Evolutionary conservation across 345 rosid genomes (phyloP), one percentile per base, ranked within the genome.

Genomic region (Raphanus raphanistrum): DNA sequence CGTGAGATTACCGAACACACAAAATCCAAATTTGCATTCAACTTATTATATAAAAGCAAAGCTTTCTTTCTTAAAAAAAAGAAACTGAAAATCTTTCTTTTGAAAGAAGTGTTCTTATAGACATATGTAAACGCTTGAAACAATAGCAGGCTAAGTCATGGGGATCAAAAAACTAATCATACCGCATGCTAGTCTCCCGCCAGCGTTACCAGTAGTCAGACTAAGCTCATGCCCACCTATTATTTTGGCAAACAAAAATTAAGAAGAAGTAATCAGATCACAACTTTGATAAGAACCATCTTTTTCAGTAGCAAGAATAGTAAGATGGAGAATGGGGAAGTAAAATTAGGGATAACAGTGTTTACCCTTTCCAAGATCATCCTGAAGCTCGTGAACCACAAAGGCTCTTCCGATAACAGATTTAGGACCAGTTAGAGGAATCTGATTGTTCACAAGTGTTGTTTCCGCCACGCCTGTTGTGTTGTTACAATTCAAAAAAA

Each of bases 181-280:
- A 95, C 99, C 98, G 79, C 99, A 95, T 16, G 99, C 99, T 85
- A 95, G 82, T 86, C 99, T 90, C 72, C 99, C 99, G 5, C 99
- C 99, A 59, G 99, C 99, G 74, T 95, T 95, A 55, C 99, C 99
- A 21, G 98, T 95, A 84, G 85, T 81, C 68, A 88, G 86, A 80
- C 99, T 95, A 68, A 95, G 98, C 83, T 95, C 99, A 80, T 92
- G 98, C 66, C 99, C 96, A 74, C 99, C 98, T 94, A 78, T 21
- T 33, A 88, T 28, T 63, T 57, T 45, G 52, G 16, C 68, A 76
- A 29, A 73, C 21, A 21, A 68, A 45, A 45, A 45, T 21, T 1
- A 82, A 71, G n/a, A 45, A 62, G 25, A 41, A 35, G 61, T 71
- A 32, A 84, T 72, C 70, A 60, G 69, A 60, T 35, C 65, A 74